phyloP scores from a whole-genome alignment of 441 rosid species.

The Arabidopsis lyrata region DNA sequence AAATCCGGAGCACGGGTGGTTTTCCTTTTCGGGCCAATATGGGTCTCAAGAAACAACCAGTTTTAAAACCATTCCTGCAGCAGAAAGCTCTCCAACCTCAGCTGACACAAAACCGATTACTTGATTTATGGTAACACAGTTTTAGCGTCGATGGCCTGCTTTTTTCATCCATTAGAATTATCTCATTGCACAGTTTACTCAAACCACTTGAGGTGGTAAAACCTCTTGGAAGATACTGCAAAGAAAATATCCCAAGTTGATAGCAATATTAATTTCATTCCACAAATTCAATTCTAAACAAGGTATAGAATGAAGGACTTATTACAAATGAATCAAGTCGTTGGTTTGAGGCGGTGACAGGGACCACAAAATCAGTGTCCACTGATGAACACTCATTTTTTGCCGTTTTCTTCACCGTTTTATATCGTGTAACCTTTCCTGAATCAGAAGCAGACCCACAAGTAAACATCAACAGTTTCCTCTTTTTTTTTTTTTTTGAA shows the following conservation, averaged over 20 bases:
- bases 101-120: neutral
- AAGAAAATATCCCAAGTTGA: neutral
- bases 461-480: neutral
- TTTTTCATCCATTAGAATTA: neutral
- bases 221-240: neutral
- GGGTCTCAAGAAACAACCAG: neutral
- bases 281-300: neutral
- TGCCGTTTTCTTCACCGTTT: neutral
- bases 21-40: neutral
- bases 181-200: neutral
- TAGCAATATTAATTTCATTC: neutral
- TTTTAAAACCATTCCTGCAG: neutral
- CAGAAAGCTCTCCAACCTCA: slow-evolving; percentile 10
- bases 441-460: neutral
- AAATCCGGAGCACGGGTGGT: neutral
- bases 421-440: neutral
- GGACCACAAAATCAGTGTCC: neutral
- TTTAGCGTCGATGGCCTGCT: neutral
- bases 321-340: neutral
- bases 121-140: neutral
- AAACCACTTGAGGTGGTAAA: slow-evolving; percentile 6
- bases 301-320: slow-evolving; percentile 7
- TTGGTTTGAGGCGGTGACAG: slow-evolving; percentile 13
- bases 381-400: neutral
- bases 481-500: too few relatives aligned